Base-by-base conservation (phyloP, 805 yeast genomes). In the Blastobotrys chiropterorum region DNA sequence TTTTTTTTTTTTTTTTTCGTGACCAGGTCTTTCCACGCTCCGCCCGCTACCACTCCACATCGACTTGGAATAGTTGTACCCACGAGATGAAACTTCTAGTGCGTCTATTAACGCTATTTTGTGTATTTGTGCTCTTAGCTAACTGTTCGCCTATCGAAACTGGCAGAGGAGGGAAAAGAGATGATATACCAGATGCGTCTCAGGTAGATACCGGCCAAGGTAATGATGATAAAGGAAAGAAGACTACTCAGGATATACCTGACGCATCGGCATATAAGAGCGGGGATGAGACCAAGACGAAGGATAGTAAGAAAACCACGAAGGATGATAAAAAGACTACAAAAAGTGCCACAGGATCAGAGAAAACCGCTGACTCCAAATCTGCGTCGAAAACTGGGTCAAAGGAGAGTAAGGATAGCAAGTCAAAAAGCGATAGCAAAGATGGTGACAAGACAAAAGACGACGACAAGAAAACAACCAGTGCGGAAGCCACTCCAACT, bases 401-500 rank as follows among this genome's bases (percentile, higher is more conserved):
- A 21, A 50, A 50, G 13, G 38, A 39, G 31, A 31, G 15, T 11
- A 40, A 31, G 21, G 16, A 26, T 16, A 38, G 14, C 42, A 17
- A 22, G 3, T 21, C 20, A 15, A 43, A 43, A 21, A 43, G 14
- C 26, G 16, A n/a, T 34, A 5, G 16, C 3, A 20, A 21, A 13
- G 19, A 44, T 13, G 19, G 20, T 13, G 13, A 22, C 40, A 15
- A 16, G 13, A 42, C 17, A 17, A 21, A 40, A 11, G 40, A 38
- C n/a, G 45, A 45, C 22, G 38, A 47, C 19, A 50, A 43, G 20
- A 30, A 40, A 3, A 20, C 46, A 2, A 46, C 52, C 47, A 31
- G 34, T 14, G 43, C 40, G 16, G 26, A 14, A n/a, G 55, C 56
- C 16, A 43, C 51, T 11, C 52, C 63, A 38, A 58, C 57, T 38